phyloP scores from a whole-genome alignment of 768 basidiomycete species.

The Scleroderma citrinum region DNA sequence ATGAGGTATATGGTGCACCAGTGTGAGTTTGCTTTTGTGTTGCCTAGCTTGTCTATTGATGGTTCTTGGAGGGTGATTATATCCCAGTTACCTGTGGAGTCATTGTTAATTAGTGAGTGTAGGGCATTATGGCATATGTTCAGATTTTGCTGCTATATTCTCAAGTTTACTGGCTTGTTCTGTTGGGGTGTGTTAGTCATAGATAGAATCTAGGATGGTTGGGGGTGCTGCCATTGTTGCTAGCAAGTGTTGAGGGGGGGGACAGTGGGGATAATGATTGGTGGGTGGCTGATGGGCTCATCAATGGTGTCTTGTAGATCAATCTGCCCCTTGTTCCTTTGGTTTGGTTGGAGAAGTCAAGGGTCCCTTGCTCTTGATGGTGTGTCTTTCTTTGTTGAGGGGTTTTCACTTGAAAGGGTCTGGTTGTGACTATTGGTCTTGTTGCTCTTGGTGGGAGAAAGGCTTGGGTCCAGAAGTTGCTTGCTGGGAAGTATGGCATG shows the following conservation, averaged over 20 bases:
- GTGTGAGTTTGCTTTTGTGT: background rate
- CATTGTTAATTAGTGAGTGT: constrained; percentile 9
- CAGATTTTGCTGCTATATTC: constrained; percentile 27
- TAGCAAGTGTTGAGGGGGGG: too few species aligned
- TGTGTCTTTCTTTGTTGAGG: background rate
- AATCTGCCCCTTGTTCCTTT: too few species aligned
- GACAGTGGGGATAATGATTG: too few species aligned
- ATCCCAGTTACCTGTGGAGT: background rate
- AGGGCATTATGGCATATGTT: constrained; percentile 19
- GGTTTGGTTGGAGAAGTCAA: too few species aligned
- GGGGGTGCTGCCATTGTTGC: background rate
- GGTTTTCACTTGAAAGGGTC: background rate
- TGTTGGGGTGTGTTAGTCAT: background rate
- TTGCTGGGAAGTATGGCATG: constrained; percentile 8
- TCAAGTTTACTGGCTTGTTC: background rate
- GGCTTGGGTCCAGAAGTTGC: constrained; percentile 8
- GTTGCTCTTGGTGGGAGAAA: background rate
- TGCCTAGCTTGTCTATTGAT: background rate
- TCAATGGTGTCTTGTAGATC: too few species aligned
- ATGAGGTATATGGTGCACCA: background rate
- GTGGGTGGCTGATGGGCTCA: too few species aligned
- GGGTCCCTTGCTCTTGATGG: background rate
- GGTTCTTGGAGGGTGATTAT: constrained; percentile 4
- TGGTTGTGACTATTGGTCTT: background rate
- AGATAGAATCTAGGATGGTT: background rate